These are phyloP conservation scores for Erodium maritimum DNA, from an alignment of 345 rosid species.

Conservation along the genomic window DNA sequence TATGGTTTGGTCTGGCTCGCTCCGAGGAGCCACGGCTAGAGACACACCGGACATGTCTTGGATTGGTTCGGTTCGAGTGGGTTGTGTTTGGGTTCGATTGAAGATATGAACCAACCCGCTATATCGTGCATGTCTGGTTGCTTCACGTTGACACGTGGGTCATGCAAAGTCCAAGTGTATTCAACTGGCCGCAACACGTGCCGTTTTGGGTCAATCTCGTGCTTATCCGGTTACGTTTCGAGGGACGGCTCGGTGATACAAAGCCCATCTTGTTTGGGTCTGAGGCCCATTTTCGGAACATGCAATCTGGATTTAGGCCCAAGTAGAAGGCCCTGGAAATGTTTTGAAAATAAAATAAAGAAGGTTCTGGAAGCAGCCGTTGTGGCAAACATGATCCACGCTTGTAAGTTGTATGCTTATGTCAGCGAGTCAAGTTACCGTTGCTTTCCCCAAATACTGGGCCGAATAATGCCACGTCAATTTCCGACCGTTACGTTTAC, in stretches of 20 bases:
- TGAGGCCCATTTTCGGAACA: background rate
- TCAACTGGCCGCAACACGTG: background rate
- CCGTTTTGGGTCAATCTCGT: background rate
- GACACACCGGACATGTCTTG: constrained; percentile 64
- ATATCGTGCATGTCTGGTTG: background rate
- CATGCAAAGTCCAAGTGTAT: background rate
- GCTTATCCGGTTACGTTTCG: background rate
- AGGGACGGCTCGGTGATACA: too few relatives aligned
- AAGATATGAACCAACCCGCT: background rate
- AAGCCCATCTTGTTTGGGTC: too few relatives aligned
- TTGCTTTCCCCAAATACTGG: background rate
- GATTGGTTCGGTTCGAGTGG: background rate
- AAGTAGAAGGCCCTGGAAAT: too few relatives aligned
- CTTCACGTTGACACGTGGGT: background rate
- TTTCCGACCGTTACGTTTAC: background rate
- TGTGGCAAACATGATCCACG: too few relatives aligned
- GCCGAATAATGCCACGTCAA: background rate
- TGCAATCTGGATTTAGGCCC: too few relatives aligned
- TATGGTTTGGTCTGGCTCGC: constrained; percentile 21
- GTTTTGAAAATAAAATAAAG: background rate
- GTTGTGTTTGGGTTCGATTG: background rate
- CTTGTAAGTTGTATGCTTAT: too few relatives aligned
- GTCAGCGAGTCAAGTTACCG: background rate
- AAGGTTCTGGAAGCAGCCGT: background rate
- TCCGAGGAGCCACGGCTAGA: constrained; percentile 44